Base-by-base conservation (phyloP, 1,284 basidiomycete species). In the Tylopilus sp. region DNA sequence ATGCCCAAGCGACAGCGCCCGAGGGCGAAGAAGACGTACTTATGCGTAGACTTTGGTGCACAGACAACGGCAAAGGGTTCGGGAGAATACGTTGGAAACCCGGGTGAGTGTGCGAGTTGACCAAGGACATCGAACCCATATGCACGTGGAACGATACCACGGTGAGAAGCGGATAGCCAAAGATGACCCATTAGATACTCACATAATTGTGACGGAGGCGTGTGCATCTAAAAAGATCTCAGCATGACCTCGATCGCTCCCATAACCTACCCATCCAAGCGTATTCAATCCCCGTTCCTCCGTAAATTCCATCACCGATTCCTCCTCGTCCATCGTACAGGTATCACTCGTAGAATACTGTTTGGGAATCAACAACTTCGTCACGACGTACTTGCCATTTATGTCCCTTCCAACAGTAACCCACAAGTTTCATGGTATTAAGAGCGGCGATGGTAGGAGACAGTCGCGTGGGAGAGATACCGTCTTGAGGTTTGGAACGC, bases 31-130 rank as follows among this genome's bases (percentile, higher is more conserved):
- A 42, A 29, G 33, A 48, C 80, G 33, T 65, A 89, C 89, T 81
- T 85, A 0, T 91, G 92, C 19, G 76, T 80, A 2, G 80, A 82
- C 47, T 79, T 79, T 0, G 92, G 92, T 2, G 91, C 89, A 59
- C 91, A 94, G 12, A 95, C 92, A 40, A 95, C 89, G 0, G 92
- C 92, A 59, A 95, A 89, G 0, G 90, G 91, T 64, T 95, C 92
- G 0, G 88, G 88, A 4, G 95, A 75, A 92, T 91, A 21, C 81
- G 68, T 58, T 95, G 92, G 69, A 92, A 95, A 7, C 79, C 82
- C 2, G 87, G 84, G 63, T 95, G 92, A 2, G 91, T 94, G 59
- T 95, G 92, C 34, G 95, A 69, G 65, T 94, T 91, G 11, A 92
- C 82, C 19, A 88, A 92, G 7, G 87, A 90, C 84, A 94, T 91